phyloP scores from a whole-genome alignment of 805 yeast genomes.

The Sugiyamaella qingdaonensis region DNA sequence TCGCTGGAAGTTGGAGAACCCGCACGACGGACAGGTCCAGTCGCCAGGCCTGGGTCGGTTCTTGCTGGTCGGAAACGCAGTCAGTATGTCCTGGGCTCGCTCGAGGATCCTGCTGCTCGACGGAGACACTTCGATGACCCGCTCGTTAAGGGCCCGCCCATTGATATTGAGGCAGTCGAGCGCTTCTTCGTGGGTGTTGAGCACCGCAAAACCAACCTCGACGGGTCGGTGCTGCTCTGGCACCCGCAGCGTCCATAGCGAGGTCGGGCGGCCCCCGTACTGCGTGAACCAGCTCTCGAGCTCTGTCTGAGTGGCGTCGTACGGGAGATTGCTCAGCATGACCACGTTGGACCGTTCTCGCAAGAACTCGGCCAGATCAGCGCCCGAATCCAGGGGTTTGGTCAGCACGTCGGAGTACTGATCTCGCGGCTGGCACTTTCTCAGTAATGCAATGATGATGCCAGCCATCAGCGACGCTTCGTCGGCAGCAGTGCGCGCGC shows the following conservation, averaged over 20 bases:
- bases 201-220: conserved; percentile 78
- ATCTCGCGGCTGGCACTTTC: conserved; percentile 44
- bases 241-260: conserved; percentile 82
- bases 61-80: conserved; percentile 79
- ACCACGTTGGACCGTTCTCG: conserved; percentile 74
- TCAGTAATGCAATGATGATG: conserved; percentile 32
- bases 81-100: conserved; percentile 72
- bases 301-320: conserved; percentile 86
- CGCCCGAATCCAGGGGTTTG: conserved; percentile 70
- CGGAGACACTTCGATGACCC: conserved; percentile 80
- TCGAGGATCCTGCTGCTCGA: conserved; percentile 75
- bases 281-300: conserved; percentile 88
- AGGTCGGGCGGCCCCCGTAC: conserved; percentile 78
- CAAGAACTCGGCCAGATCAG: conserved; percentile 64
- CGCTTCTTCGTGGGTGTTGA: conserved; percentile 82
- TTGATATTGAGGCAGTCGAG: conserved; percentile 70
- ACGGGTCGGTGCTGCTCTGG: conserved; percentile 50
- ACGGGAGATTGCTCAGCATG: conserved; percentile 73
- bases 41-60: conserved; percentile 95
- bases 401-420: conserved; percentile 55
- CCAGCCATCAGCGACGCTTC: conserved; percentile 3
- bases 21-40: conserved; percentile 97
- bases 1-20: conserved; percentile 90
- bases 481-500: conserved; percentile 7
- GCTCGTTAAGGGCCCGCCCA: conserved; percentile 71